Evolutionary conservation across 176 grass and related monocot species (phyloP), one percentile per base, ranked within the genome.

Genomic region (Juncus effusus): DNA sequence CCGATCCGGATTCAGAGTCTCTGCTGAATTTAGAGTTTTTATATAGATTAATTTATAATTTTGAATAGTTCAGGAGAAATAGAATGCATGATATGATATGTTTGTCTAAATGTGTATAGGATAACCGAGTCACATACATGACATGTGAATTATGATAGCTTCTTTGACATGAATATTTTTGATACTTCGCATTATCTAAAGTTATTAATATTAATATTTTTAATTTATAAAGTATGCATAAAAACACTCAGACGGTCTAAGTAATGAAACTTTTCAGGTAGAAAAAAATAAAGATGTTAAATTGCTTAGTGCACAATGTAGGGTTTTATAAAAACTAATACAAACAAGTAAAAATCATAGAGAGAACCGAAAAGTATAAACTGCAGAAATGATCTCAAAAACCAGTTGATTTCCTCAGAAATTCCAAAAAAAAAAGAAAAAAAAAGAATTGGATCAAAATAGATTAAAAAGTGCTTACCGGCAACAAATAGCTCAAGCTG

Each of bases 1-100:
- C 19, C 62, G 78, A 10, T 86, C 59, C 4, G 82, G 78, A 65
- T 93, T 85, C 44, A 84, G 84, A 28, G 19, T 51, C 85, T 67
- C 38, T 75, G 76, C 61, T 81, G 79, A 67, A 28, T 28, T 28
- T 28, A 28, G 19, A 28, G 19, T 28, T 28, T 28, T 28, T 28
- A 28, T 28, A 28, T 28, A 28, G 19, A 28, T 28, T 28, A 28
- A 28, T 28, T 28, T 28, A 28, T 28, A 28, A 28, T 28, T 28
- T 28, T 28, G 19, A 28, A 28, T 28, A 28, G 19, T 28, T 28
- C 19, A 28, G 19, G 19, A 28, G 19, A 28, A 28, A 28, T 28
- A 28, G 19, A 28, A 28, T 28, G 19, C 19, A 28, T 28, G 19
- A 28, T 28, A 28, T 28, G 19, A 28, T 28, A 0, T 28, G 19